Percentiles rank a stretch among this genome's conserved stretches.
Conservation (phyloP, 805 yeast genomes). For the Teunomyces lycoperdinae region DNA sequence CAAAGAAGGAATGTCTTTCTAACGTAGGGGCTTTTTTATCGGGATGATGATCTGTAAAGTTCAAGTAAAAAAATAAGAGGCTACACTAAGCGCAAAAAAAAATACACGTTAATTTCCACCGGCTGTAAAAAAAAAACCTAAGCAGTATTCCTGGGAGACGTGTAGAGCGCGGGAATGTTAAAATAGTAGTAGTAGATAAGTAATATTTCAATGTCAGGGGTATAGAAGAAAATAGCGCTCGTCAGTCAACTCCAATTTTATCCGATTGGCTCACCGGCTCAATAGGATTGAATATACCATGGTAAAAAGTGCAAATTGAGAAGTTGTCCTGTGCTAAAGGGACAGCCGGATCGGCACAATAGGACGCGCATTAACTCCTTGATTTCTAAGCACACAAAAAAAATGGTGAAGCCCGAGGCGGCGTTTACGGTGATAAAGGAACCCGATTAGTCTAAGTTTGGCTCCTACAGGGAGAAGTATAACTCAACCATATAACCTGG, state of each 20-base stretch:
- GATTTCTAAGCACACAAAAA: background rate
- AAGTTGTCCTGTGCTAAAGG: background rate
- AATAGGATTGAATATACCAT: background rate
- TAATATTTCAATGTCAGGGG: too few species aligned
- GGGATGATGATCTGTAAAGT: conserved; percentile 1
- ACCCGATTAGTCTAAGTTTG: background rate
- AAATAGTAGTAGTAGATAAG: background rate
- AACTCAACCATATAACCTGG: too few species aligned
- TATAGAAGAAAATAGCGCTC: too few species aligned
- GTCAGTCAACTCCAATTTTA: background rate
- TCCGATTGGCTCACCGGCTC: background rate
- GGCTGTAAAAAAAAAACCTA: background rate
- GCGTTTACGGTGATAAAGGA: background rate
- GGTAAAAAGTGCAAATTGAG: too few species aligned
- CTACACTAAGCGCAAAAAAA: background rate
- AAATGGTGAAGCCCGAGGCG: background rate
- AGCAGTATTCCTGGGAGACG: background rate
- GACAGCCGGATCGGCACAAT: background rate
- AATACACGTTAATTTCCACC: conserved; percentile 1
- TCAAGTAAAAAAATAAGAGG: background rate
- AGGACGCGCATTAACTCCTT: background rate
- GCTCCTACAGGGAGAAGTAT: too few species aligned
- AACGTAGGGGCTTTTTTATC: background rate
- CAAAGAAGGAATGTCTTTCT: background rate
- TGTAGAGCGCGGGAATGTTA: background rate